Evolutionary conservation across 2,329 filamentous ascomycete genomes (phyloP), one percentile per base, ranked within the genome.

Genomic region (Lasiodiplodia sp.): DNA sequence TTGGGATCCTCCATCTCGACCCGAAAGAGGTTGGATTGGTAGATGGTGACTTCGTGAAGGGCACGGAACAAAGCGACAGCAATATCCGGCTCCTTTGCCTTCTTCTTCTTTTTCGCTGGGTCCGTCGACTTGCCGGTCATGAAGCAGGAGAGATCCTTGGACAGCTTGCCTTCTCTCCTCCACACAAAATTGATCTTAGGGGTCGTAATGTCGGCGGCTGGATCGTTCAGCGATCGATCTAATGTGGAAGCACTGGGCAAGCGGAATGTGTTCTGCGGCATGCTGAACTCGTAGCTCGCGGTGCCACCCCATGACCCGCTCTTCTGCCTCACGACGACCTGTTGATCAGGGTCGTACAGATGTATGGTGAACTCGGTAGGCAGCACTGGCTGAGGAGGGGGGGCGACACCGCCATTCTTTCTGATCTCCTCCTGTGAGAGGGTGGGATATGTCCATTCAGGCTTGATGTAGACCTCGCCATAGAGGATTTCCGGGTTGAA

Each of bases 1-100:
- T 97, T 98, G 68, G 91, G 89, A 79, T 99, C 96, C 78, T 99
- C 94, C 70, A 98, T 89, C 53, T 98, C 94, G 12, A 98, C 91
- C 7, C 96, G 87, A 70, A 91, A 90, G 76, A 98, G 85, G 77
- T 98, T 98, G 5, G 95, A 92, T 79, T 99, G 92, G 82, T 98
- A 97, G 52, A 99, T 86, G 2, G 94, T 97, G 69, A 98, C 81
- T 73, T 94, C 92, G 72, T 88, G 90, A 31, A 90, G 84, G 72
- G 77, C 77, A 16, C 91, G 89, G 84, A 94, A 97, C 74, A 98
- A 87, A 2, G 93, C 94, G n/a, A 98, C 86, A 0, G 94, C 94
- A 73, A 98, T 98, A 80, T 98, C 96, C 0, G 96, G 95, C 78
- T 99, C 96, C 77, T 92, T 95, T 82, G 86, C 92, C 72, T 78